Percentiles rank a stretch among this genome's conserved stretches.
These are phyloP conservation scores for Chloranthus sessilifolius DNA, from an alignment of 164 flowering plant genomes.

Conservation along the genomic window DNA sequence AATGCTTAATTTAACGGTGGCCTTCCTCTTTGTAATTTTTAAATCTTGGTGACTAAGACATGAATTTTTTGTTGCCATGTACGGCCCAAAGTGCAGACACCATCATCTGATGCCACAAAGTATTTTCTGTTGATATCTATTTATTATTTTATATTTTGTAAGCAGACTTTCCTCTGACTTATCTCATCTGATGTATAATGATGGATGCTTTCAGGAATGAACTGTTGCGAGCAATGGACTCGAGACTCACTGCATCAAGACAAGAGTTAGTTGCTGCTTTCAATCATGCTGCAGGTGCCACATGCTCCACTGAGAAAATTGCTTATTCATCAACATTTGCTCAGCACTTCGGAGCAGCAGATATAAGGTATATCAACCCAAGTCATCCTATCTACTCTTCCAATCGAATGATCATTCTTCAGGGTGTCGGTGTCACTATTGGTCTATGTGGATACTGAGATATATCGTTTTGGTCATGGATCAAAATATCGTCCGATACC, in stretches of 20 bases:
- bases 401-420: too few relatives aligned
- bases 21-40: too few relatives aligned
- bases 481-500: too few relatives aligned
- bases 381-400: too few relatives aligned
- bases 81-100: conserved; percentile 36
- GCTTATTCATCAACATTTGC: conserved; percentile 39
- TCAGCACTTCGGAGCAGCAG: conserved; percentile 49
- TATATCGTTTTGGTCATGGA: too few relatives aligned
- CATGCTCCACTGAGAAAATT: conserved; percentile 44
- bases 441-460: too few relatives aligned
- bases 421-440: too few relatives aligned
- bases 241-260: conserved; percentile 51
- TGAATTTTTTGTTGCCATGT: background rate
- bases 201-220: conserved; percentile 55
- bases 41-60: too few relatives aligned
- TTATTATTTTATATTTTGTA: conserved; percentile 2
- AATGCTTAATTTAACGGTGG: too few relatives aligned
- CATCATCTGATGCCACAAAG: conserved; percentile 69
- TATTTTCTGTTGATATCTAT: background rate
- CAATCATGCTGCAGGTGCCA: conserved; percentile 37
- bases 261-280: conserved; percentile 52
- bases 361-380: conserved; percentile 55
- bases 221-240: conserved; percentile 76
- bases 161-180: conserved; percentile 1
- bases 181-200: conserved; percentile 7